These are phyloP conservation scores for Sindora glabra DNA, from an alignment of 306 rosid species.

Conservation along the genomic window DNA sequence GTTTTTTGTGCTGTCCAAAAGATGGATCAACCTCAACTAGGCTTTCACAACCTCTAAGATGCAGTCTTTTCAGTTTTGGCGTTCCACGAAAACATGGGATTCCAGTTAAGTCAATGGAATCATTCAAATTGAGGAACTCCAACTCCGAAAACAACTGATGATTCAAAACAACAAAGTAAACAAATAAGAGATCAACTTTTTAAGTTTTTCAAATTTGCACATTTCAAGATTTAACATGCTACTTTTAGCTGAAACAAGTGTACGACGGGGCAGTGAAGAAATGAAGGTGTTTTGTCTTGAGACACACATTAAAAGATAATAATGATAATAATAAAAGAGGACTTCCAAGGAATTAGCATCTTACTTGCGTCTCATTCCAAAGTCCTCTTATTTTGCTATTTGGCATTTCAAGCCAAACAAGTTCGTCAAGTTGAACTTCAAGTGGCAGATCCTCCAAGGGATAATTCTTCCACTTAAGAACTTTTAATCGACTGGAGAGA, in stretches of 20 bases:
- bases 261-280: too few relatives aligned
- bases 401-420: not conserved
- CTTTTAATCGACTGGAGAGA: not conserved
- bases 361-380: not conserved
- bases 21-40: not conserved
- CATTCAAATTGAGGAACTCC: not conserved
- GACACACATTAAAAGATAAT: too few relatives aligned
- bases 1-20: not conserved
- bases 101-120: not conserved
- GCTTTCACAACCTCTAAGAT: not conserved
- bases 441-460: not conserved
- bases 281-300: too few relatives aligned
- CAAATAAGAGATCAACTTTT: not conserved
- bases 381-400: not conserved
- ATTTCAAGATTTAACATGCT: not conserved
- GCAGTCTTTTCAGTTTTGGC: not conserved
- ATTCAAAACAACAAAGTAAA: too few relatives aligned
- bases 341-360: too few relatives aligned
- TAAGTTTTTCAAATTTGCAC: not conserved
- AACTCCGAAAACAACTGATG: not conserved
- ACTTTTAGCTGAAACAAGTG: too few relatives aligned
- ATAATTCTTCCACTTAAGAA: not conserved
- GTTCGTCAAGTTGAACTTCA: conserved; percentile 2
- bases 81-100: not conserved
- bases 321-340: too few relatives aligned